A percentile compares a stretch with the other conserved stretches of the same genome.
These are phyloP conservation scores for Coemansia guatemalensis DNA, from an alignment of 192 early-diverging fungal species.

Conservation along the genomic window DNA sequence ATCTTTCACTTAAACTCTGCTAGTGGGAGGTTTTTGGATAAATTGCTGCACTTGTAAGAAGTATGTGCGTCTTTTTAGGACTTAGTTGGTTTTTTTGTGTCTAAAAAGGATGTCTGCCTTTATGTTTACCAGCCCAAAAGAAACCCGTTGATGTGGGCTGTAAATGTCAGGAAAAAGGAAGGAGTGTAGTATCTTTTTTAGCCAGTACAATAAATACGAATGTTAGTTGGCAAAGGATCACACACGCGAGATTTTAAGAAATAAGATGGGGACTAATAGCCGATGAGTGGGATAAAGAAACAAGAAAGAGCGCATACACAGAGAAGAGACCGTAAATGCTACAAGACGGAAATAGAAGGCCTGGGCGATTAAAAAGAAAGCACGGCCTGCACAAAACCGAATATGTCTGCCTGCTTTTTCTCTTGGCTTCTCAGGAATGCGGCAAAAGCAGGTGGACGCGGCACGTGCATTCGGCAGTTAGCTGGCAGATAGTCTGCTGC, in stretches of 20 bases:
- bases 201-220: background rate
- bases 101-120: background rate
- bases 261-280: background rate
- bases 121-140: background rate
- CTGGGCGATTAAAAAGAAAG: background rate
- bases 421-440: background rate
- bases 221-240: background rate
- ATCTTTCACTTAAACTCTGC: too few species aligned
- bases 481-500: background rate
- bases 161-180: background rate
- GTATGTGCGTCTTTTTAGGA: background rate
- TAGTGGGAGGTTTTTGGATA: background rate
- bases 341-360: background rate
- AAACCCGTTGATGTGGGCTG: background rate
- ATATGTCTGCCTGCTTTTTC: background rate
- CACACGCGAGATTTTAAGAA: background rate
- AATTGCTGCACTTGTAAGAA: background rate
- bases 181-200: background rate
- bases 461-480: background rate
- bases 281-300: background rate
- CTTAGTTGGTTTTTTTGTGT: background rate
- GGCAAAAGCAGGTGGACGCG: background rate
- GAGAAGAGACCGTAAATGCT: background rate
- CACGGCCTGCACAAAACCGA: background rate
- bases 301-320: background rate